These are phyloP conservation scores for Backusella mclennaniae DNA, from an alignment of 192 early-diverging fungal genomes.

Conservation along the genomic window DNA sequence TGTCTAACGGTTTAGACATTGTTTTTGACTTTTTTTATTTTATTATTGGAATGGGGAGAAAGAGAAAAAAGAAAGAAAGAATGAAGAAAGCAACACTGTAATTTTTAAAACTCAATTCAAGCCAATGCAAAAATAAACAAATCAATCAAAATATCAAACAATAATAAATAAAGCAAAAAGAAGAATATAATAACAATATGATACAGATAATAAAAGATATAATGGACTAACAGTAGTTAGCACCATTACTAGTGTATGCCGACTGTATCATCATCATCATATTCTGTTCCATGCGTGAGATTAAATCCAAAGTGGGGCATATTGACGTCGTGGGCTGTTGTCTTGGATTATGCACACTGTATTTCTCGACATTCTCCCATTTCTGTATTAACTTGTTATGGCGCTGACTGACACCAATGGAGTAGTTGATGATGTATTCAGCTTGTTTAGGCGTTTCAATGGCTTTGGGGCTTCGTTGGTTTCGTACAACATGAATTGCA, in stretches of 20 bases:
- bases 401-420: not conserved
- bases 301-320: not conserved
- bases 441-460: constrained; percentile 72
- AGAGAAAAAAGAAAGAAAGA: not conserved
- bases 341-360: not conserved
- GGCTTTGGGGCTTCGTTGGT: constrained; percentile 62
- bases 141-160: no score
- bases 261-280: not conserved
- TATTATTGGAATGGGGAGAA: not conserved
- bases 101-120: no score
- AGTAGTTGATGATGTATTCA: constrained; percentile 51
- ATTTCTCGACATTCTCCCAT: not conserved
- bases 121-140: no score
- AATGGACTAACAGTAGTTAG: not conserved
- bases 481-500: constrained; percentile 57
- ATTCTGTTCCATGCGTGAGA: not conserved
- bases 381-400: not conserved
- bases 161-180: no score
- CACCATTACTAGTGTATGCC: not conserved
- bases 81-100: not conserved
- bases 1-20: constrained; percentile 29
- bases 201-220: no score
- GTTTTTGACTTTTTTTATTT: not conserved
- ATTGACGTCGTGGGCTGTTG: not conserved
- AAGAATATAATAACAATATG: no score